Evolutionary conservation across 495 filamentous ascomycete genomes (phyloP), one percentile per base, ranked within the genome.

Genomic region (Penicillium paradoxum): DNA sequence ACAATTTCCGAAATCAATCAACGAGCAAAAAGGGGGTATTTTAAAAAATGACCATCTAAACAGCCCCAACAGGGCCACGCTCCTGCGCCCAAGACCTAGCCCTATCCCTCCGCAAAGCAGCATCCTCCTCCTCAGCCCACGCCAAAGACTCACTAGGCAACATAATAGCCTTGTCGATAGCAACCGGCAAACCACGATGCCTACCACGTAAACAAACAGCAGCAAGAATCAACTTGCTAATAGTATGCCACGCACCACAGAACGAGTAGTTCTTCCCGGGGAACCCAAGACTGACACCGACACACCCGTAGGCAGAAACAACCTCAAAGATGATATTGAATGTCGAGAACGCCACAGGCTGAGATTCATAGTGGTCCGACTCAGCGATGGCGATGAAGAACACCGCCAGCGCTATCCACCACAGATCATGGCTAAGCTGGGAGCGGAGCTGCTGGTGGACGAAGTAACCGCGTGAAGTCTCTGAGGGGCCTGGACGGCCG

Each of bases 321-420:
- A 88, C 82, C 58, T 95, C 91, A 62, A 96, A 96, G 25, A 90
- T 75, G 51, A 95, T 79, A 59, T 92, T 93, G 69, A 95, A 95
- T 15, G 89, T 83, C 44, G 82, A 85, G 71, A 83, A 92, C 1
- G 76, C 77, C 15, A 85, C 73, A 0, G 90, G 89, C 47, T 90
- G 76, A 19, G 66, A 60, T 9, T 79, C 74, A 65, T 86, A 90
- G 54, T 87, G 76, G 44, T 71, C 69, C 3, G 82, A 81, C 62
- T 95, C 90, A 49, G 86, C 84, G 55, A 86, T 85, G 42, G 82
- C 75, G 60, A 96, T 90, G 52, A 89, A 73, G 18, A 90, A 71
- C 4, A 85, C 74, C 3, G 88, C 88, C 3, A 90, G 66, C 0
- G 85, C 83, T 13, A 96, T 79, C 83, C 84, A 92, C 89, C 89